Evolutionary conservation across 1,284 basidiomycete species (phyloP), one percentile per base, ranked within the genome.

Genomic region (Cryptococcus amylolentus): DNA sequence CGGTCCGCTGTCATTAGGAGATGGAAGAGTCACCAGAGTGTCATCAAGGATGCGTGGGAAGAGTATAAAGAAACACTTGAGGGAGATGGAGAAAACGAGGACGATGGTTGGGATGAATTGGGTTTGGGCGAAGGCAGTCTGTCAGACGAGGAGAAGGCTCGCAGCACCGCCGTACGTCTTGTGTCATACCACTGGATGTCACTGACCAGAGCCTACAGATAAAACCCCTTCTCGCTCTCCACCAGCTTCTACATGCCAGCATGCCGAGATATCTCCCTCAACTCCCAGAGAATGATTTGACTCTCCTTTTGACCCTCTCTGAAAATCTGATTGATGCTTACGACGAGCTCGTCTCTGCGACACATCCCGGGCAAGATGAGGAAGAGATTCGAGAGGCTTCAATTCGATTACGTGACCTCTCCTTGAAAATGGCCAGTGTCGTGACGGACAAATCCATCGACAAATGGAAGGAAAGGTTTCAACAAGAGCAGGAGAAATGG

Each of bases 51-150:
- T 49, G 74, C 72, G 16, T 76, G 74, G 74, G 52, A 44, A 27
- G 74, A 76, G 63, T 76, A 70, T 58, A 71, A 70, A 62, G 72
- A 72, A 52, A 62, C 68, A 41, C 52, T 73, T 37, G 70, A 72
- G 46, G 55, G 54, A 13, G 62, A 48, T 5, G 65, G 57, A 2
- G 65, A 56, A 31, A 63, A 63, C 18, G 59, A 57, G 9, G 67
- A 68, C 51, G 70, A 67, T 38, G 68, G 67, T 40, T 73, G 67
- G 64, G 72, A 55, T 37, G 66, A 66, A 35, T 59, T 72, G 37
- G 71, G 70, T 9, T 55, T 71, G 55, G 63, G 60, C 7, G 57
- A 55, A 23, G 64, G 63, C 35, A 60, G 53, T 40, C 57, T 70
- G 56, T 60, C 56, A 4, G 51, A 62, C 2, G 60, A 58, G 5